Percentiles rank a stretch among this genome's conserved stretches.
phyloP scores from a whole-genome alignment of 2,329 filamentous ascomycete species.

The Fusarium anthophilum region DNA sequence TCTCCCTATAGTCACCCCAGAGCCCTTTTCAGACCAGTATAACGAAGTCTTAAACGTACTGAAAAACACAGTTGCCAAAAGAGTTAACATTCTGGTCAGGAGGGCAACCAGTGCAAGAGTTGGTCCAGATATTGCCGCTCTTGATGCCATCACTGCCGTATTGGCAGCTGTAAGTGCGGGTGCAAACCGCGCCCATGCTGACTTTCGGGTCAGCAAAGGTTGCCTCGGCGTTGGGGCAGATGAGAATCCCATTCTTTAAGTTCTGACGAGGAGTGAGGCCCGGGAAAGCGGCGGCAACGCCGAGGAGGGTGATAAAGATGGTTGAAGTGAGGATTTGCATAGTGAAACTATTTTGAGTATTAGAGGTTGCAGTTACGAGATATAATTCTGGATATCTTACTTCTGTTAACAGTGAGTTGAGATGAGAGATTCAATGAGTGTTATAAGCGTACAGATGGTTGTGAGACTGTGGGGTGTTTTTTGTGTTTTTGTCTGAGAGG shows the following conservation, averaged over 20 bases:
- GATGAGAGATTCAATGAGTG: not conserved
- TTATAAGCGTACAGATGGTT: fast-evolving
- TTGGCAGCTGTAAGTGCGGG: not conserved
- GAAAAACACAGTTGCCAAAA: not conserved
- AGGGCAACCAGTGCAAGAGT: not conserved
- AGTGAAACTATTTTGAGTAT: not conserved
- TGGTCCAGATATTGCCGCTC: not conserved
- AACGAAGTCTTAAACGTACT: not conserved
- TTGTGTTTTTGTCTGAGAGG: not conserved
- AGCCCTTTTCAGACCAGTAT: fast-evolving
- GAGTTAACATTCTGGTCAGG: not conserved
- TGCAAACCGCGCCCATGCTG: not conserved
- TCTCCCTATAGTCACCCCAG: fast-evolving
- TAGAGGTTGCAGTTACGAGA: not conserved
- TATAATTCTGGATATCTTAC: not conserved
- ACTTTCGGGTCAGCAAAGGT: not conserved
- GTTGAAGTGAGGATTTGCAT: not conserved
- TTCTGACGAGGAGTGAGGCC: not conserved
- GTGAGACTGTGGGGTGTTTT: not conserved
- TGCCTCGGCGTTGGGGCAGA: not conserved
- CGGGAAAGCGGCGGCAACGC: not conserved
- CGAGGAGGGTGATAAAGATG: not conserved
- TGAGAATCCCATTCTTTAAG: not conserved
- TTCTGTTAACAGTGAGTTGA: too few species aligned
- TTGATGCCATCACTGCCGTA: not conserved